These are phyloP conservation scores for Leccinum boreale DNA, from an alignment of 768 basidiomycete genomes.

Conservation along the genomic window DNA sequence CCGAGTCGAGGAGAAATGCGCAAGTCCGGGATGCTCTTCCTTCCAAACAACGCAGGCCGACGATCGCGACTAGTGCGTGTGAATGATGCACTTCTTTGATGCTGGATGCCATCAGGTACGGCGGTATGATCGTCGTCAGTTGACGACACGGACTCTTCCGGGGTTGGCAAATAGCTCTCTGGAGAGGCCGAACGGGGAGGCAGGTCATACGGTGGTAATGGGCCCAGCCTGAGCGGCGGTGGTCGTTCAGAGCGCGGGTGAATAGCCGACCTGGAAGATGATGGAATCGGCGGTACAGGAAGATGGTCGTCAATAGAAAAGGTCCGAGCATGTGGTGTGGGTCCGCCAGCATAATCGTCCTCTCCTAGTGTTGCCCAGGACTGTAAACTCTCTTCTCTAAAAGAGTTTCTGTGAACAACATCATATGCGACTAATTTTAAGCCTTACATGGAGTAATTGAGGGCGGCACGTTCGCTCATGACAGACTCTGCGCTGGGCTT, in stretches of 20 bases:
- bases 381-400: conserved; percentile 39
- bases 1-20: conserved; percentile 46
- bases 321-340: conserved; percentile 53
- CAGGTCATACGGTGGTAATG: conserved; percentile 39
- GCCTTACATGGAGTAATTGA: conserved; percentile 35
- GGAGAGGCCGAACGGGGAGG: conserved; percentile 50
- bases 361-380: conserved; percentile 45
- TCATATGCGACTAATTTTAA: not conserved
- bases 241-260: conserved; percentile 37
- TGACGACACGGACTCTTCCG: conserved; percentile 51
- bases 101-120: conserved; percentile 30
- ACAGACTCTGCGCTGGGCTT: conserved; percentile 49
- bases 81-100: conserved; percentile 51
- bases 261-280: conserved; percentile 25
- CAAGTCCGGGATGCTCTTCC: conserved; percentile 88
- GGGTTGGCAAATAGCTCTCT: conserved; percentile 54
- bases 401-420: conserved; percentile 5
- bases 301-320: conserved; percentile 60
- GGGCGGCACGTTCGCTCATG: conserved; percentile 38
- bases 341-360: conserved; percentile 34
- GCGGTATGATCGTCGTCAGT: conserved; percentile 42
- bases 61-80: conserved; percentile 37
- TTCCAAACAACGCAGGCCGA: conserved; percentile 44
- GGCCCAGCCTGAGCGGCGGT: conserved; percentile 48
- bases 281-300: conserved; percentile 36